Evolutionary conservation across 768 basidiomycete genomes (phyloP), one percentile per base, ranked within the genome.

Genomic region (Austroboletus festivus): DNA sequence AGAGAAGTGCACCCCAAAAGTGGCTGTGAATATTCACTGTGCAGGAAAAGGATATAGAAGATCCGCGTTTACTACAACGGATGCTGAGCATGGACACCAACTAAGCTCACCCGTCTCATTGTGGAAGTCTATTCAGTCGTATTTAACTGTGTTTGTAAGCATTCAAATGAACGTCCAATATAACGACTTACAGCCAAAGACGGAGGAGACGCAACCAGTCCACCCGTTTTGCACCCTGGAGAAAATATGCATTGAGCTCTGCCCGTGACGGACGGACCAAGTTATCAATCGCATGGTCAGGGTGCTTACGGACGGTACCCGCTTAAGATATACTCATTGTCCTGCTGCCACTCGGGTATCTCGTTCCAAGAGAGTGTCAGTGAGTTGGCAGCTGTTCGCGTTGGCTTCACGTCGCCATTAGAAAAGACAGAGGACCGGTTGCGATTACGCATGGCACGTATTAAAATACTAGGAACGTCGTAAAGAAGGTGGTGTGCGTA

Each of bases 11-110:
- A 22, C 82, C 87, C 71, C 81, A 77, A 8, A 92, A 71, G 62
- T 93, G 92, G 50, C 77, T 86, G 67, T 91, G 86, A 39, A 93
- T 90, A 68, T 94, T 94, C 47, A 93, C 89, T 89, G 44, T 39
- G 38, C 28, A 58, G 52, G 50, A 42, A 51, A 58, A 30, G 43
- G 42, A 55, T 22, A 48, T 23, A 46, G 46, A 34, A 26, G 35
- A 41, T 46, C 40, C 49, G 12, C 38, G 24, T 51, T 39, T 24
- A 44, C 24, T 31, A 31, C 34, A 38, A 46, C 22, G 26, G n/a
- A 42, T 20, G n/a, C 46, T 33, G 44, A 38, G 18, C 20, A 31
- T 42, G 33, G 47, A 38, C 42, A 37, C 48, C 16, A 34, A 30
- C 34, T 21, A 28, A 22, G 44, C 59, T 67, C 48, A 84, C 88